Conservation (phyloP, 495 filamentous ascomycete species). For the Penicillium nucicola region DNA sequence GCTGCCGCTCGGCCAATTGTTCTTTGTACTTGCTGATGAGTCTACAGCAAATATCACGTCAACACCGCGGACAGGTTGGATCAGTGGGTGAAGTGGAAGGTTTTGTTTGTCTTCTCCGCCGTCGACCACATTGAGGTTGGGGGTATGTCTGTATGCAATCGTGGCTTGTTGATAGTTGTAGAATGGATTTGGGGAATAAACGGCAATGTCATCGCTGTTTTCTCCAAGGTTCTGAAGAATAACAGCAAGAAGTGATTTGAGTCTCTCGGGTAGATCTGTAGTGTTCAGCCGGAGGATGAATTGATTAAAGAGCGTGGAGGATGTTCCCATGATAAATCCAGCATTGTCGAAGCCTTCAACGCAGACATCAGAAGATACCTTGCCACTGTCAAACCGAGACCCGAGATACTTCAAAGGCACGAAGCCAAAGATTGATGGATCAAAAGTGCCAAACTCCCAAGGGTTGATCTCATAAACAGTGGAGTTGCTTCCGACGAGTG, state of each 20-base stretch:
- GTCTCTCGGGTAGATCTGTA: conserved; percentile 29
- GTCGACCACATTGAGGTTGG: neutral
- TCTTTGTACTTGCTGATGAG: conserved; percentile 63
- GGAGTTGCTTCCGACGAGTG: conserved; percentile 64
- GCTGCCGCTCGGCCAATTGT: conserved; percentile 71
- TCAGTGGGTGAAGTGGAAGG: conserved; percentile 59
- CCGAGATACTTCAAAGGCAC: conserved; percentile 70
- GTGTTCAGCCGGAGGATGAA: conserved; percentile 57
- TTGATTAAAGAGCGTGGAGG: conserved; percentile 79
- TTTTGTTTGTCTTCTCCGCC: neutral
- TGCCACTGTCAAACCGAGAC: conserved; percentile 69
- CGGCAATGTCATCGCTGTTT: conserved; percentile 70
- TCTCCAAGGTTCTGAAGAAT: conserved; percentile 1
- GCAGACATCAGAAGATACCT: conserved; percentile 57
- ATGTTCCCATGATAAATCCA: conserved; percentile 86
- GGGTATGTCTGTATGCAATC: conserved; percentile 49
- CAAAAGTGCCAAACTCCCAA: conserved; percentile 78
- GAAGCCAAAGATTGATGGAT: conserved; percentile 79
- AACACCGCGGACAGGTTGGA: conserved; percentile 65
- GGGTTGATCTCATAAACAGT: conserved; percentile 86
- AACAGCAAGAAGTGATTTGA: too few species aligned
- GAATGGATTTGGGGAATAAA: conserved; percentile 83
- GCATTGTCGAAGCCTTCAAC: conserved; percentile 81
- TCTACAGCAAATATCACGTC: conserved; percentile 87
- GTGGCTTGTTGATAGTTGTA: conserved; percentile 58